Conservation (phyloP, 352 stramenopile species). For the Pythium aquatile region DNA sequence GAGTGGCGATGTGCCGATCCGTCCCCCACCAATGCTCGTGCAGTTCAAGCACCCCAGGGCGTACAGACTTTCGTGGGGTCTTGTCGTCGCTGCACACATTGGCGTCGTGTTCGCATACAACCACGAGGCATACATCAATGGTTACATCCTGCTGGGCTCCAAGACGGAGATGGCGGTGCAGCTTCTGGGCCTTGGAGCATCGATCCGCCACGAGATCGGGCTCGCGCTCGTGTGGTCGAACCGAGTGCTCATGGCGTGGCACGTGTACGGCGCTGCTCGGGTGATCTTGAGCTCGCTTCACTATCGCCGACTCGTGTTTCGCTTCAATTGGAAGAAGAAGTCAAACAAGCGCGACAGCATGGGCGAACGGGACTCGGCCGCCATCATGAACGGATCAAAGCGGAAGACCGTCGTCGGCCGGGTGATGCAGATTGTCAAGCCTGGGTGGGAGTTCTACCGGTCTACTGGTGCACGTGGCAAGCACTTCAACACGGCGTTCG, state of each 20-base stretch:
- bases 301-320: slow-evolving; percentile 17
- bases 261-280: slow-evolving; percentile 13
- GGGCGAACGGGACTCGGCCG: neutral
- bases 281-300: slow-evolving; percentile 16
- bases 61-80: slow-evolving; percentile 16
- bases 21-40: slow-evolving; percentile 1
- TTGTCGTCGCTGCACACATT: slow-evolving; percentile 19
- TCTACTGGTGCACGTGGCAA: slow-evolving; percentile 20
- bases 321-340: slow-evolving; percentile 5
- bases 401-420: too few species aligned
- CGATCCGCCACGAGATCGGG: slow-evolving; percentile 21
- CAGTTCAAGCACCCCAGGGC: slow-evolving; percentile 16
- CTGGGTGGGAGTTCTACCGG: slow-evolving; percentile 6
- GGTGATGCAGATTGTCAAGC: neutral
- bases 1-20: neutral
- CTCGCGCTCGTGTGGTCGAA: slow-evolving; percentile 21
- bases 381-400: neutral
- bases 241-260: slow-evolving; percentile 24
- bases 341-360: neutral
- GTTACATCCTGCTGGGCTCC: slow-evolving; percentile 28
- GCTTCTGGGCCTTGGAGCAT: slow-evolving; percentile 21
- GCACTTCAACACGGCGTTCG: slow-evolving; percentile 23
- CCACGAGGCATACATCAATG: slow-evolving; percentile 26
- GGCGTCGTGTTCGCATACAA: slow-evolving; percentile 24
- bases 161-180: slow-evolving; percentile 27